Conservation (phyloP, 768 basidiomycete species). For the Obba rivulosa region DNA sequence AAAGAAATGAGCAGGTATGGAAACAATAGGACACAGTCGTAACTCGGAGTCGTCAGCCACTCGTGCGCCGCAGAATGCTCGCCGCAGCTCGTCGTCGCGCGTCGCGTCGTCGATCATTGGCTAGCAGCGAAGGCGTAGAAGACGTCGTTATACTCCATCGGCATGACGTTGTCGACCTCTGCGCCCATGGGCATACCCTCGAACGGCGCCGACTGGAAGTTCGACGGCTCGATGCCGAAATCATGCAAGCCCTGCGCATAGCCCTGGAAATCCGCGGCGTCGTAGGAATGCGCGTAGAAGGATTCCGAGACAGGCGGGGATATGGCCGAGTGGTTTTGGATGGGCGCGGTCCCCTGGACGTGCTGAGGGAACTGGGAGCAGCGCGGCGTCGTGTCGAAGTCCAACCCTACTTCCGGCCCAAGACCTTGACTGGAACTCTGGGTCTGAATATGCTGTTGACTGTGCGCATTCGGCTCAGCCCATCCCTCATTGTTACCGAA, state of each 20-base stretch:
- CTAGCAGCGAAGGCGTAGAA: background rate
- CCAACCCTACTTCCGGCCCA: conserved; percentile 1
- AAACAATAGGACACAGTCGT: too few relatives aligned
- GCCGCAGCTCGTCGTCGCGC: too few relatives aligned
- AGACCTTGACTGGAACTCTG: background rate
- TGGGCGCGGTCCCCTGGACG: conserved; percentile 6
- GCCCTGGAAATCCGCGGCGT: conserved; percentile 15
- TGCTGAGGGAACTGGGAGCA: conserved; percentile 15
- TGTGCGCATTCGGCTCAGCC: background rate
- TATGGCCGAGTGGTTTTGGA: background rate
- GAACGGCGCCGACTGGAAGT: conserved; percentile 16
- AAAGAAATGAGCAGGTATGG: too few relatives aligned
- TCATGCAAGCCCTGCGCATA: conserved; percentile 19
- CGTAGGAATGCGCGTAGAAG: too few relatives aligned
- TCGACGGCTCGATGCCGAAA: conserved; percentile 15
- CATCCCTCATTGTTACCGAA: background rate
- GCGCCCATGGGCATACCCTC: conserved; percentile 16
- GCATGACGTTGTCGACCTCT: conserved; percentile 6
- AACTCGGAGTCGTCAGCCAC: too few relatives aligned
- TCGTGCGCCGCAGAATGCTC: too few relatives aligned
- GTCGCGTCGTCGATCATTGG: too few relatives aligned
- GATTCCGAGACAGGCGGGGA: background rate
- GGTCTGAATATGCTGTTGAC: background rate
- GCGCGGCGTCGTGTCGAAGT: conserved; percentile 13
- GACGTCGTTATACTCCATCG: background rate